Conservation (phyloP, 768 basidiomycete species). For the Lactarius psammicola region DNA sequence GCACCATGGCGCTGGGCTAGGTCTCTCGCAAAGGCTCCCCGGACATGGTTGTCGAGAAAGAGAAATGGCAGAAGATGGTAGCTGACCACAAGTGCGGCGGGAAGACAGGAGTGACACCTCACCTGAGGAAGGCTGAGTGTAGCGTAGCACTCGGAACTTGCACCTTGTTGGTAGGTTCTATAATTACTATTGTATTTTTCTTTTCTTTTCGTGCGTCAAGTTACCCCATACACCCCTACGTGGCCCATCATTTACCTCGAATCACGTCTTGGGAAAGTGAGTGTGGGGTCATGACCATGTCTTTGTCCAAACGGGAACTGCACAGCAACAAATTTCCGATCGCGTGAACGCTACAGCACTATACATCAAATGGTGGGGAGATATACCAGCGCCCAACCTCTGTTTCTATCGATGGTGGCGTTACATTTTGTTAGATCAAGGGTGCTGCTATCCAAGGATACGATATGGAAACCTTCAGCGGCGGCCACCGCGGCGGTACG, state of each 20-base stretch:
- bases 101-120: background rate
- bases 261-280: background rate
- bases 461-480: background rate
- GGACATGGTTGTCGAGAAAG: background rate
- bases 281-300: background rate
- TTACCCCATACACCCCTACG: background rate
- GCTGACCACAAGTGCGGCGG: background rate
- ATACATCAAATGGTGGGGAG: background rate
- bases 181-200: background rate
- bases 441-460: background rate
- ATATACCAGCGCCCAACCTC: background rate
- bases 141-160: background rate
- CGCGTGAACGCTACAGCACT: background rate
- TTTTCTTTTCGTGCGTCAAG: background rate
- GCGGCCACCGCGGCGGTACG: background rate
- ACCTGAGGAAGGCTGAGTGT: too few species aligned
- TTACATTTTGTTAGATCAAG: background rate
- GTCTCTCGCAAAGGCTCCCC: background rate
- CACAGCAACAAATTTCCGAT: background rate
- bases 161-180: background rate
- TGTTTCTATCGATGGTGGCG: slow-evolving; percentile 1
- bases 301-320: background rate
- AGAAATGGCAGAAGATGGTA: background rate
- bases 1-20: background rate
- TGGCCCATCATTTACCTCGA: background rate